phyloP scores from a whole-genome alignment of 148 eudicot species.

The Chenopodium berlandieri region DNA sequence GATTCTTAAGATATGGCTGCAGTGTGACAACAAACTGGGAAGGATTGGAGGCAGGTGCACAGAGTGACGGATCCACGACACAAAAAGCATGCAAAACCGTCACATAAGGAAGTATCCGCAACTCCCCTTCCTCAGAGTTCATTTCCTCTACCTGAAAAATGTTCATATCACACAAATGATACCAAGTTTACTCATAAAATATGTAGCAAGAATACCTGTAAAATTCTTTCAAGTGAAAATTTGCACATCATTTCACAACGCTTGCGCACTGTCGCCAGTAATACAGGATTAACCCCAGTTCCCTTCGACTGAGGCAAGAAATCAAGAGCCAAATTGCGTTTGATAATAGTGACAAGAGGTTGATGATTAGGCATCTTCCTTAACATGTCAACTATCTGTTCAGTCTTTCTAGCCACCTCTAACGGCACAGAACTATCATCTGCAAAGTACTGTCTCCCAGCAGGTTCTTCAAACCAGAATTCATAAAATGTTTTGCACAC shows the following conservation, averaged over 20 bases:
- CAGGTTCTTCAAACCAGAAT: conserved; percentile 99
- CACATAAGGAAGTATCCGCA: conserved; percentile 75
- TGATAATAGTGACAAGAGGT: conserved; percentile 74
- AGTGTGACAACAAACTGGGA: conserved; percentile 92
- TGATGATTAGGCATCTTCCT: conserved; percentile 83
- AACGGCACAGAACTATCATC: conserved; percentile 88
- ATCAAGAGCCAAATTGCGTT: conserved; percentile 91
- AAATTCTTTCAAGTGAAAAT: conserved; percentile 78
- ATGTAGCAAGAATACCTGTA: conserved; percentile 57
- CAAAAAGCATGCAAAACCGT: conserved; percentile 91
- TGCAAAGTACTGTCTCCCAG: conserved; percentile 56
- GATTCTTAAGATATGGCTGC: conserved; percentile 93
- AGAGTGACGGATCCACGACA: conserved; percentile 85
- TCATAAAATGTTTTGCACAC: conserved; percentile 96
- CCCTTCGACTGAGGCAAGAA: conserved; percentile 93
- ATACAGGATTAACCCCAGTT: conserved; percentile 70
- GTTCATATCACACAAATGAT: conserved; percentile 7
- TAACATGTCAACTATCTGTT: conserved; percentile 92
- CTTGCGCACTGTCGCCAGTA: conserved; percentile 79
- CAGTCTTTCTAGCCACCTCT: conserved; percentile 92
- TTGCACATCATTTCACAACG: conserved; percentile 99
- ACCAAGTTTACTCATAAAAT: conserved; percentile 11
- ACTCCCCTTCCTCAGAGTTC: conserved; percentile 65
- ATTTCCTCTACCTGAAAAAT: conserved; percentile 67
- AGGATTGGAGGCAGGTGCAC: conserved; percentile 97